phyloP scores from a whole-genome alignment of 257 asterid genomes.

The Handroanthus guayacan region DNA sequence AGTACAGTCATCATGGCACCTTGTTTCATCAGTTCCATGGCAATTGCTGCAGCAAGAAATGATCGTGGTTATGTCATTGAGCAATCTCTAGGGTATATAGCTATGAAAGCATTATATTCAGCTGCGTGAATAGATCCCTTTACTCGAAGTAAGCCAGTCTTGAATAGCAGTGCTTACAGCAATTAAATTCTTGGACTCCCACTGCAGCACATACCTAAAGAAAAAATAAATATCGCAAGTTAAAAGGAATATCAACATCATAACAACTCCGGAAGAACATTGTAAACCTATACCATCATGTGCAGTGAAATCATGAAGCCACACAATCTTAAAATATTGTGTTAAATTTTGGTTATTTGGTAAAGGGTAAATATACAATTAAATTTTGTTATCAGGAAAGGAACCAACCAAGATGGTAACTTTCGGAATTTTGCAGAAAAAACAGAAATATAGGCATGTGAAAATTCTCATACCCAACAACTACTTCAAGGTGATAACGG shows the following conservation, averaged over 20 bases:
- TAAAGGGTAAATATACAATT: constrained; percentile 14
- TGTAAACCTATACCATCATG: background rate
- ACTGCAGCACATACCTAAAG: constrained; percentile 82
- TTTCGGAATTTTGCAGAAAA: background rate
- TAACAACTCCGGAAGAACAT: constrained; percentile 29
- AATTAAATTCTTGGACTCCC: constrained; percentile 89
- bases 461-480: constrained; percentile 16
- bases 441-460: background rate
- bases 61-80: constrained; percentile 35
- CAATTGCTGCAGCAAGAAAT: constrained; percentile 62
- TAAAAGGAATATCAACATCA: constrained; percentile 29
- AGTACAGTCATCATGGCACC: constrained; percentile 98
- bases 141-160: constrained; percentile 97
- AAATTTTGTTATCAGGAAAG: constrained; percentile 2
- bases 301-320: constrained; percentile 5
- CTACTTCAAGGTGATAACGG: background rate
- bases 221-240: constrained; percentile 24
- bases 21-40: constrained; percentile 81
- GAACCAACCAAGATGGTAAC: constrained; percentile 10
- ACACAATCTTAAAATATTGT: background rate
- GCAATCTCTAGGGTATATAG: constrained; percentile 20
- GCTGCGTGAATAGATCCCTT: constrained; percentile 40
- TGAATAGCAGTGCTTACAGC: constrained; percentile 96
- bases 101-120: constrained; percentile 19
- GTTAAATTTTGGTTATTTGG: background rate